Conservation (phyloP, 331 rosid species). For the Rhamnella rubrinervis region DNA sequence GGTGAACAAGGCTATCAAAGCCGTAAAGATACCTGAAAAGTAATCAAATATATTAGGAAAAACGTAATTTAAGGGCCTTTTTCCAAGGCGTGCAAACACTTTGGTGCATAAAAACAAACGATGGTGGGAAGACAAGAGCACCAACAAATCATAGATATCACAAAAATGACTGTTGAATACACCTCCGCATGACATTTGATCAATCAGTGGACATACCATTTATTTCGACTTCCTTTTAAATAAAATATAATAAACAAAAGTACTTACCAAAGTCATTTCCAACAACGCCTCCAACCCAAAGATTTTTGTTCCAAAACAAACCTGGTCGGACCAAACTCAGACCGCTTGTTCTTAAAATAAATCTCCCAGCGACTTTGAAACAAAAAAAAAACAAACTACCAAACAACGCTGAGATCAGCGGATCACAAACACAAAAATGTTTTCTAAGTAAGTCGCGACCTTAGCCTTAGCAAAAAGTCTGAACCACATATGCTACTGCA, state of each 20-base stretch:
- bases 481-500: too few relatives aligned
- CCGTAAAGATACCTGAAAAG: constrained; percentile 85
- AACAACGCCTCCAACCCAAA: constrained; percentile 39
- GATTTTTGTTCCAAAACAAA: constrained; percentile 26
- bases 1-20: constrained; percentile 80
- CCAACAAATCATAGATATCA: constrained; percentile 27
- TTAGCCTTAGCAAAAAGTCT: too few relatives aligned
- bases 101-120: constrained; percentile 11
- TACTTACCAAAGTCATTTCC: constrained; percentile 18
- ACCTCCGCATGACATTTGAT: neutral
- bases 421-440: constrained; percentile 5
- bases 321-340: constrained; percentile 39
- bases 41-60: constrained; percentile 24
- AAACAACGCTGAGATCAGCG: neutral
- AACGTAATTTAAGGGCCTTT: neutral
- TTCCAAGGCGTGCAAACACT: constrained; percentile 12
- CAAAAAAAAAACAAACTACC: neutral
- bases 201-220: constrained; percentile 33
- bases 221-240: constrained; percentile 18
- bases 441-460: too few relatives aligned
- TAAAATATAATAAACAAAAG: too few relatives aligned
- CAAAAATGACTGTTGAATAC: constrained; percentile 13
- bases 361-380: neutral
- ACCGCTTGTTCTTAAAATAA: constrained; percentile 25
- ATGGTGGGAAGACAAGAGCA: constrained; percentile 34